Base-by-base conservation (phyloP, 768 basidiomycete genomes). In the Cystoderma amianthinum region DNA sequence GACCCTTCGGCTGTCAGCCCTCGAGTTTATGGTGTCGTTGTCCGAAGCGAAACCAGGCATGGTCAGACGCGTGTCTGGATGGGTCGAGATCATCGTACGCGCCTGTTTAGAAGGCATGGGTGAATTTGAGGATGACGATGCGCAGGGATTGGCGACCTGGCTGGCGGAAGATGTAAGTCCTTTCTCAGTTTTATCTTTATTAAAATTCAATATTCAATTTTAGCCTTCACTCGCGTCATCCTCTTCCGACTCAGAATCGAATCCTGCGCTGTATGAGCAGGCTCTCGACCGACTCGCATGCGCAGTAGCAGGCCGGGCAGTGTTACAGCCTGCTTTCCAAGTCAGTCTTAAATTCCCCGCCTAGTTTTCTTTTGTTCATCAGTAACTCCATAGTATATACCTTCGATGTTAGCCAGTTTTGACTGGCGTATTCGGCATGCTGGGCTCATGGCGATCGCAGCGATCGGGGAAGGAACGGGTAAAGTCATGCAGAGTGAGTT, bases 371-470 rank as follows among this genome's bases (percentile, higher is more conserved):
- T 18, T 36, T 9, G 9, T 34, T 43, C n/a, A 28, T 15, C 11
- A 7, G 22, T 28, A 35, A 12, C 10, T n/a, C 36, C 42, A 5
- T 32, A 81, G 57, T 79, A 80, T 44, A 88, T 90, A 11, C 87
- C 87, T 1, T 80, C 80, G 0, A 88, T 94, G 82, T 68, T 93
- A 43, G 75, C 73, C 0, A 81, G 76, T 42, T 82, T 81, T 45
- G 86, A 92, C 59, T 95, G 92, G 92, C 71, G 86, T 39, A 72
- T 80, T 19, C 69, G 90, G 20, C 89, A 94, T 51, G 89, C 88
- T 0, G 91, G 85, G 9, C 63, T 94, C 18, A 87, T 91, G 77
- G 87, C 88, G 0, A 84, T 95, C 43, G 87, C 87, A 0, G 76
- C 83, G 0, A 82, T 93, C 38, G 88, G 80, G 0, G 91, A 93